Base-by-base conservation (phyloP, 805 yeast species). In the Candida vartiovaarae region DNA sequence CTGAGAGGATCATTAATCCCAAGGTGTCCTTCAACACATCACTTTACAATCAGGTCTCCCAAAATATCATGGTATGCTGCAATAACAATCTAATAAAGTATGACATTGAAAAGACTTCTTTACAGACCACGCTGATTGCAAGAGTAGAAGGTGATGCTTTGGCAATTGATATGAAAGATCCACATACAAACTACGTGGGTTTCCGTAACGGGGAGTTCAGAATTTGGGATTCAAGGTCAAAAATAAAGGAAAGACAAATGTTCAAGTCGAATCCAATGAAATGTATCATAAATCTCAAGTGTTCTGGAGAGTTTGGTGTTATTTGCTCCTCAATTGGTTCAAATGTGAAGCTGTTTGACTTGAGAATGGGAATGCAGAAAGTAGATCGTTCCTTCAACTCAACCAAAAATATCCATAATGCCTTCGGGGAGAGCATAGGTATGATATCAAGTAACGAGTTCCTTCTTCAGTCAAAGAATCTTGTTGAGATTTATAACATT, bases 141-240 rank as follows among this genome's bases (percentile, higher is more conserved):
- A 31, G 29, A 5, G 23, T 42, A 1, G 34, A 37, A 8, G 55
- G 56, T n/a, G 57, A 53, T 40, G 49, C 52, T 2, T 36, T 56
- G 11, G 33, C 51, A 5, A 27, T 51, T 5, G 57, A 52, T 34
- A 38, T 37, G 23, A 34, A 26, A 3, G 46, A 37, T 20, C 37
- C 24, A 10, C 23, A 24, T 39, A 15, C 33, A 11, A 46, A 31
- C 31, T 8, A 38, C 24, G 9, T 54, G 8, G 62, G 62, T 1
- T 42, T 40, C 25, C 50, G 60, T 34, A 50, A 49, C 28, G 57
- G 57, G 1, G 9, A 26, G 2, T 29, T 56, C 2, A 42, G 36
- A 30, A 8, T 44, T 1, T 46, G 55, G 52, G 61, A 57, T 45
- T 28, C 29, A 8, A 46, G 61, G 27, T 31, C 15, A 36, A 29